Evolutionary conservation across 164 flowering plant genomes (phyloP).

Genomic region (Berberis thunbergii): DNA sequence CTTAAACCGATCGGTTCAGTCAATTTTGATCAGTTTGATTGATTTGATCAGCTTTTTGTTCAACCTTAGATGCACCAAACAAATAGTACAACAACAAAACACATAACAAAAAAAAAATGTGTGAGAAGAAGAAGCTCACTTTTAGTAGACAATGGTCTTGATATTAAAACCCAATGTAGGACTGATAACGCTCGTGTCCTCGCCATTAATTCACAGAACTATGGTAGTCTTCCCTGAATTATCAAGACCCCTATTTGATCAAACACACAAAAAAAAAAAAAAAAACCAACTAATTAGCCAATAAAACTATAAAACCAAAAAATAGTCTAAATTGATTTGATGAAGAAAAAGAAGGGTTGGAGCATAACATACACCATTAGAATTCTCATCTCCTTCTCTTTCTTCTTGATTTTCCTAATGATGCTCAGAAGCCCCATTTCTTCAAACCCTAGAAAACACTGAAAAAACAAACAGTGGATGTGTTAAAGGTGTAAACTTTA

Average conservation of each 20-base stretch:
- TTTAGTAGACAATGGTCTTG: constrained; percentile 81
- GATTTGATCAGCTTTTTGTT: neutral
- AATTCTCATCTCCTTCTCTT: too few species aligned
- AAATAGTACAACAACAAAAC: neutral
- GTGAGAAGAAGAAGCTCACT: constrained; percentile 27
- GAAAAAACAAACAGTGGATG: too few species aligned
- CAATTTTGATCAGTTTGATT: too few species aligned
- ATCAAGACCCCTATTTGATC: constrained; percentile 65
- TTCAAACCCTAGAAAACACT: too few species aligned
- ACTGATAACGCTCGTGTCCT: constrained; percentile 94
- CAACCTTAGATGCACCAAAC: neutral
- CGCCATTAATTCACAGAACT: constrained; percentile 86
- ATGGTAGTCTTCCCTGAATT: constrained; percentile 97
- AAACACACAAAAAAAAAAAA: neutral
- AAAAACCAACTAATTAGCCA: neutral
- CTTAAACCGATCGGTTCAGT: too few species aligned
- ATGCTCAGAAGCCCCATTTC: too few species aligned
- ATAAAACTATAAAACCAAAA: too few species aligned
- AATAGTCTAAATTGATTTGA: too few species aligned
- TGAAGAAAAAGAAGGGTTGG: too few species aligned
- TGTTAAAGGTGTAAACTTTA: too few species aligned
- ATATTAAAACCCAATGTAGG: constrained; percentile 97
- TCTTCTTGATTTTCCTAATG: too few species aligned
- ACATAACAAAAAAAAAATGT: neutral
- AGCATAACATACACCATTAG: too few species aligned